Evolutionary conservation across 805 yeast species (phyloP), one percentile per base, ranked within the genome.

Genomic region (Saturnispora hagleri): DNA sequence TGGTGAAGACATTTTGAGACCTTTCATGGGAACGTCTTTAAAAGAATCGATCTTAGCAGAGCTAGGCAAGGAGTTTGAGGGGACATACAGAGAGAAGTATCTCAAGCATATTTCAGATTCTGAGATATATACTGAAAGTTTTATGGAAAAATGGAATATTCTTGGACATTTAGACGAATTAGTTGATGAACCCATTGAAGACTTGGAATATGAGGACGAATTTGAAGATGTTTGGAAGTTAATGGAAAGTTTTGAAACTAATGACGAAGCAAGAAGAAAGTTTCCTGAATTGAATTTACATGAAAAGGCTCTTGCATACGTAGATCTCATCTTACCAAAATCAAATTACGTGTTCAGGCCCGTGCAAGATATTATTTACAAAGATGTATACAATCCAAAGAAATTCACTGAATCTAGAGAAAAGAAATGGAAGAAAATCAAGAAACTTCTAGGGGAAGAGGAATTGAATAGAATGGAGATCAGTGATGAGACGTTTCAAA

Each of bases 11-110:
- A 18, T 49, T 7, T 7, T 49, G 28, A 38, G 17, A 8, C 20
- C 38, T 8, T 47, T 28, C 40, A 33, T 49, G 35, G 51, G 51
- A 10, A 34, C 17, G 36, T 49, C 51, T 5, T 28, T 35, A 15
- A 49, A 43, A 35, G 51, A 49, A 31, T 22, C 43, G 27, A 24
- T 50, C 3, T 33, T 43, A 15, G n/a, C 62, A 20, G 58, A 59
- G 4, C 47, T 62, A 5, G 65, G 57, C 40, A 60, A 57, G 18
- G 62, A 57, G 34, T 65, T 57, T 52, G 53, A 59, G n/a, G 69
- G 68, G 5, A 64, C 69, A 1, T 65, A 58, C 45, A 62, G 58
- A 46, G 66, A 63, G 33, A 65, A 63, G 52, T 64, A 57, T 46
- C 42, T 65, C 3, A 55, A 53, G 22, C 54, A 61, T 1, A 53